Base-by-base conservation (phyloP, 2,329 filamentous ascomycete species). In the Calonectria pauciramosa region DNA sequence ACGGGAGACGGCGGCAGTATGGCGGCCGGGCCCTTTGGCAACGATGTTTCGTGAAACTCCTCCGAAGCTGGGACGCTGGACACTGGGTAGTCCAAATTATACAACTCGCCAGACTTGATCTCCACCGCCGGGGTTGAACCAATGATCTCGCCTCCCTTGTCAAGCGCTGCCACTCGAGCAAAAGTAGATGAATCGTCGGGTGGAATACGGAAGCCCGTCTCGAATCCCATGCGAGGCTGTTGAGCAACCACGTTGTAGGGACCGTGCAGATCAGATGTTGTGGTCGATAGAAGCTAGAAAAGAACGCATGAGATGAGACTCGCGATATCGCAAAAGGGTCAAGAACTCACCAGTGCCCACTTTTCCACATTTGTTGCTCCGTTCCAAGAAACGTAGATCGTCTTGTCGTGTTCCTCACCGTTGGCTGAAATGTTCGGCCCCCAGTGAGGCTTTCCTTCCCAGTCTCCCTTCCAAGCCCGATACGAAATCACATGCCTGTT, bases 291-390 rank as follows among this genome's bases (percentile, higher is more conserved):
- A 30, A 68, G 51, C 66, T 68, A 18, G n/a, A 30, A 56, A 26
- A n/a, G 9, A n/a, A n/a, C n/a, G 32, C 30, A 32, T 34, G 4
- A 59, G 34, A 2, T 56, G 4, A 28, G 49, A 8, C 8, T 32
- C 18, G 1, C 2, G 13, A 20, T 38, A 7, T 18, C 20, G n/a
- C 8, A 16, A n/a, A 14, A 9, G 14, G 10, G 1, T 6, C 3
- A 34, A 28, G 20, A n/a, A 70, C 72, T 34, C 56, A 68, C 66
- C 51, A 68, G 13, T 20, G 38, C 51, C 66, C 66, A 68, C 41
- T 30, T 56, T 36, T 30, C 49, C 9, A 68, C 66, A 7, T 56
- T 52, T 10, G 66, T 68, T 23, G 66, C 66, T 36, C 66, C 66
- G 16, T 68, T 68, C 66, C 66, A 68, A 14, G 66, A 68, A 20